Base-by-base conservation (phyloP, 176 grass and related monocot genomes). In the Bonia amplexicaulis region DNA sequence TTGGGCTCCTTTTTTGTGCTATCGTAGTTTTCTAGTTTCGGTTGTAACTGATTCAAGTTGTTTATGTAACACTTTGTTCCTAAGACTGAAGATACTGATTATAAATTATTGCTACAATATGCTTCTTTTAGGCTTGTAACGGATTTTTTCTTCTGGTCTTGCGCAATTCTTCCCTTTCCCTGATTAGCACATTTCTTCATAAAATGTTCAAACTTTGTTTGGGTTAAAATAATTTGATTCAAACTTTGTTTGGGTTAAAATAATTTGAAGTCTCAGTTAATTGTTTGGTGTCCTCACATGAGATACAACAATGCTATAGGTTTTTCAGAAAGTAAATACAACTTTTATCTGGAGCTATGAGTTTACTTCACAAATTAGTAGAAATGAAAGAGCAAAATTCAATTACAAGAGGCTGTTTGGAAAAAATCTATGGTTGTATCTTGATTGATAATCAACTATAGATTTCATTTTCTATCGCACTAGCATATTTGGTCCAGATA, bases 61-160 rank as follows among this genome's bases (percentile, higher is more conserved):
- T 86, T 86, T 55, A 73, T 64, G n/a, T 39, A 59, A 26, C 31
- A 49, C 42, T 69, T 75, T 78, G 5, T 73, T 77, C 49, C 40
- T 85, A 72, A 72, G 88, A 12, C 6, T 67, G 22, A 20, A 46
- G 27, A 45, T 26, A 41, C 47, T 85, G 65, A 9, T 60, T 68
- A 57, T 73, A 78, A 86, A 82, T 70, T 85, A 76, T 53, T 84
- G 46, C 4, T 59, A 16, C 29, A 80, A 45, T 88, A 54, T 75
- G 65, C 12, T 22, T 79, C 64, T 71, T 48, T 9, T 47, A 64
- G 64, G 23, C 63, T 46, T 85, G 66, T 69, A 59, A 74, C 17
- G 6, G 12, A 29, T 59, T 42, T 45, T 63, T 73, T 79, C 20
- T 49, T 74, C n/a, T 55, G 37, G 22, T 63, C 7, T 22, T 2